A percentile compares a stretch with the other conserved stretches of the same genome.
Evolutionary conservation across 78 protist genomes (phyloP).

Genomic region (Dictyostelium firmibasis): DNA sequence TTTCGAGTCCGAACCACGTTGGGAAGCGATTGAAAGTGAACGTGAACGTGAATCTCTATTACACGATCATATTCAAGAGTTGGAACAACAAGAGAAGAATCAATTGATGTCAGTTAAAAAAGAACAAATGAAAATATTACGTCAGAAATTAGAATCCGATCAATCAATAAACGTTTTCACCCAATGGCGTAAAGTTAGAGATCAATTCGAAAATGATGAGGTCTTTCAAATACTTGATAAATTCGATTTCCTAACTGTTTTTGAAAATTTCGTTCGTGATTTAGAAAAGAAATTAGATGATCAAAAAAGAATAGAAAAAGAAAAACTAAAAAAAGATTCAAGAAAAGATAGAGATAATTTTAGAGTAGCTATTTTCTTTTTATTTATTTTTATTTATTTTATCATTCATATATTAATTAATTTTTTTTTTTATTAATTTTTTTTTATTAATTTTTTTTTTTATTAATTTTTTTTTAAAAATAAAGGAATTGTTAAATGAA

Average conservation of each 20-base stretch:
- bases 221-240: background rate
- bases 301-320: conserved; percentile 17
- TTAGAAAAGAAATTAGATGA: conserved; percentile 52
- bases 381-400: too few relatives aligned
- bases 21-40: conserved; percentile 54
- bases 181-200: conserved; percentile 63
- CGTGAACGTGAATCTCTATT: conserved; percentile 44
- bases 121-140: conserved; percentile 2
- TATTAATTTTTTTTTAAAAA: background rate
- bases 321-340: conserved; percentile 19
- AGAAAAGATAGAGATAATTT: conserved; percentile 24
- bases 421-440: background rate
- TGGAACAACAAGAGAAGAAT: conserved; percentile 34
- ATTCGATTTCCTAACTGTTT: conserved; percentile 33
- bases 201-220: conserved; percentile 32
- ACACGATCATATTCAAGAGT: background rate
- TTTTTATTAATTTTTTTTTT: background rate
- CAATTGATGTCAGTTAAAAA: background rate
- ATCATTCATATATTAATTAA: too few relatives aligned
- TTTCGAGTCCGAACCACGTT: conserved; percentile 50
- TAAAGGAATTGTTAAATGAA: conserved; percentile 37
- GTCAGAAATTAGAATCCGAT: conserved; percentile 9
- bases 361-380: conserved; percentile 4
- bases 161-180: conserved; percentile 1
- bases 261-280: conserved; percentile 28